Base-by-base conservation (phyloP, 192 early-diverging fungal genomes). In the Entomortierella beljakovae region DNA sequence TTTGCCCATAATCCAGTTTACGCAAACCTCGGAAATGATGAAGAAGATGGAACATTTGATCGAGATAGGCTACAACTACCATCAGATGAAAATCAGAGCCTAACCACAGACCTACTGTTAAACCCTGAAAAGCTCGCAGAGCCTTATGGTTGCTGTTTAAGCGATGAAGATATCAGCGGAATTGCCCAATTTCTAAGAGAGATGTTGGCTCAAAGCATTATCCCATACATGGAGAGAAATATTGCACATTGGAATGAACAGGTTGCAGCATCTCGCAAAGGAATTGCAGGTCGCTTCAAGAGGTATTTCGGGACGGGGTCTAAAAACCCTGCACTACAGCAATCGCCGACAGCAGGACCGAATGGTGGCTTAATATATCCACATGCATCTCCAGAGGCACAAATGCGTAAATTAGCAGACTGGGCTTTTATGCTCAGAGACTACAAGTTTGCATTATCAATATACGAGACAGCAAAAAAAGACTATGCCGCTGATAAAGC, bases 381-480 rank as follows among this genome's bases (percentile, higher is more conserved):
- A 9, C 84, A 90, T 81, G 88, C 86, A 53, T 88, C 96, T n/a
- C 93, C 94, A 1, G 98, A 99, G 73, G 90, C 96, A 11, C 89
- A 95, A 66, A 89, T 99, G 88, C 87, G 97, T 6, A 93, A 92
- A 71, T 84, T 99, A 28, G 98, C 94, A 13, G 97, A 99, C 83
- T 99, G 92, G 82, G 90, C 96, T 4, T 99, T 99, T 71, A 99
- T 99, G 97, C 82, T 99, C 3, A 84, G 92, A 28, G 98, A 99
- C 71, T 98, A 92, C 80, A 87, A 88, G 53, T 93, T 98, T 80
- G 97, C 98, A 4, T 88, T 89, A 61, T 85, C 88, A 0, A 91
- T 96, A 6, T 99, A 99, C 67, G 96, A 99, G 64, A 90, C 89
- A 0, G 94, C 94, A 6, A 90, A 92, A 46, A 88, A 91, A 65